phyloP scores from a whole-genome alignment of 768 basidiomycete genomes.

The Mrakia hoshinonis region DNA sequence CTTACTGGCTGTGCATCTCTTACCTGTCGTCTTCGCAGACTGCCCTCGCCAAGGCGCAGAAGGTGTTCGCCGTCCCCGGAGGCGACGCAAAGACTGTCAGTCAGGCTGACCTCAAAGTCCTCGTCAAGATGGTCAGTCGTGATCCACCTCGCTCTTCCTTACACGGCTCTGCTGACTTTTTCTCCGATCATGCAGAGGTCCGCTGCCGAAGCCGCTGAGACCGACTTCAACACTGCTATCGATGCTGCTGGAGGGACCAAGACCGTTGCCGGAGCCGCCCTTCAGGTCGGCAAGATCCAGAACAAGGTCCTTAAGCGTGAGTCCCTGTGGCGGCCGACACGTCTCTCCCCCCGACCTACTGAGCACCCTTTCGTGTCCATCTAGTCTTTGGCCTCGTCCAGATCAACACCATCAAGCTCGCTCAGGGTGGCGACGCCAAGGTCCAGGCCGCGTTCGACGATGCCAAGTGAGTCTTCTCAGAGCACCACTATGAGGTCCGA shows the following conservation, averaged over 20 bases:
- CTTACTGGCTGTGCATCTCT: too few species aligned
- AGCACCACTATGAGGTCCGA: too few species aligned
- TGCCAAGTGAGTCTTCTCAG: neutral
- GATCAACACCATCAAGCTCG: slow-evolving; percentile 7
- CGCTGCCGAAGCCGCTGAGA: slow-evolving; percentile 7
- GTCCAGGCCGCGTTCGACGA: neutral
- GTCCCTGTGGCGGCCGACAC: too few species aligned
- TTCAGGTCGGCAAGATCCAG: slow-evolving; percentile 21
- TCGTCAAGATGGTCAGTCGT: neutral
- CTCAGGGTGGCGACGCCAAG: neutral
- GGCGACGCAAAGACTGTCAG: neutral
- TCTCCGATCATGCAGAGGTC: neutral
- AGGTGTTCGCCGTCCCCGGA: neutral
- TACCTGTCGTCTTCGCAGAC: neutral
- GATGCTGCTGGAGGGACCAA: slow-evolving; percentile 15
- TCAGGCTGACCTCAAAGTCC: neutral
- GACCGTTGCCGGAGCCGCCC: slow-evolving; percentile 13
- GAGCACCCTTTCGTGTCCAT: neutral
- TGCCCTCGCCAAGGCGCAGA: neutral
- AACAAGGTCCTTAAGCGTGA: slow-evolving; percentile 12
- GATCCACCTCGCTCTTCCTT: neutral
- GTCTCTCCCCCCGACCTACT: neutral
- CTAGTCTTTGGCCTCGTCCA: slow-evolving; percentile 5
- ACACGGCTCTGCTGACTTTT: neutral
- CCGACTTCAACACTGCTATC: slow-evolving; percentile 14